Conservation (phyloP, 2,329 filamentous ascomycete species). For the Blastomyces parvus region DNA sequence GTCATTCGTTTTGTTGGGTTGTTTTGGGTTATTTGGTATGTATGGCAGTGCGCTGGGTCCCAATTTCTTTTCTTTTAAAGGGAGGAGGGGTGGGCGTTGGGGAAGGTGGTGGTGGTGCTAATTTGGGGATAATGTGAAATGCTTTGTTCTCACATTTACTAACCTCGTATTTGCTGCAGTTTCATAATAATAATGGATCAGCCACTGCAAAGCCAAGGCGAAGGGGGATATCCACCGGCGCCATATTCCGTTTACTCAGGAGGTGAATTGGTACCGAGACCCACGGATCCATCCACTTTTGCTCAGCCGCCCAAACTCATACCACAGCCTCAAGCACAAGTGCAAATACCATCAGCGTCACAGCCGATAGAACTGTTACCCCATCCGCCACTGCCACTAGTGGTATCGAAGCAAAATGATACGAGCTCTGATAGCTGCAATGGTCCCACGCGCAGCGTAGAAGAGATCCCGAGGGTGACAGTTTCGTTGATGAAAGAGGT, state of each 20-base stretch:
- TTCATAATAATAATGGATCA: not conserved
- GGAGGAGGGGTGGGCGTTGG: not conserved
- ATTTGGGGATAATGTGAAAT: not conserved
- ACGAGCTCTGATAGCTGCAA: not conserved
- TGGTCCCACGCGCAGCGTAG: too few relatives aligned
- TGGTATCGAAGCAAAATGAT: not conserved
- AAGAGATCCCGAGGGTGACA: not conserved
- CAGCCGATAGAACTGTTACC: not conserved
- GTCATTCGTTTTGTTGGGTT: not conserved
- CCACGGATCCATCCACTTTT: not conserved
- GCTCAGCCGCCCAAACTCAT: not conserved
- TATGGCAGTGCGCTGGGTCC: not conserved
- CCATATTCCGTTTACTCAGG: not conserved
- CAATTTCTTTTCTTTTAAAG: not conserved
- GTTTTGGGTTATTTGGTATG: not conserved
- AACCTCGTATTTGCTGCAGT: not conserved
- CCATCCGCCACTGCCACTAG: not conserved
- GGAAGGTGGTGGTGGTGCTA: not conserved
- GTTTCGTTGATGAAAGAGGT: not conserved
- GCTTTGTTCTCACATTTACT: not conserved
- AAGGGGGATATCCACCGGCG: not conserved
- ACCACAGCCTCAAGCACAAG: not conserved
- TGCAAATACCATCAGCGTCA: not conserved
- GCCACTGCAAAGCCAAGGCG: not conserved
- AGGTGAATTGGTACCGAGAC: not conserved